Evolutionary conservation across 1,139 yeast species (phyloP).

Genomic region (Nakaseomyces nivariensis): DNA sequence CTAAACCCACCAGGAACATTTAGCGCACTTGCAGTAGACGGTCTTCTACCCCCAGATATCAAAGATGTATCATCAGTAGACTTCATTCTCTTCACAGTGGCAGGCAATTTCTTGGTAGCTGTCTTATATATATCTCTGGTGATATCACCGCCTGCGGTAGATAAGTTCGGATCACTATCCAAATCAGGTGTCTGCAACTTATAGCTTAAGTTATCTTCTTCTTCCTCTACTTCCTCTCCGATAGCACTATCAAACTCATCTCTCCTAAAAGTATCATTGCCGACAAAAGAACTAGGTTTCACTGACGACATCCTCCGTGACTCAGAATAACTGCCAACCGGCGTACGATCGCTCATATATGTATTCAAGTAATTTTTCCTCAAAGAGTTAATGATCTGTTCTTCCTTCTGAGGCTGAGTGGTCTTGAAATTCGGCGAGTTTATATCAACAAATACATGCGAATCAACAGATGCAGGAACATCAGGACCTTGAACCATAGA

Average conservation of each 20-base stretch:
- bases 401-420: constrained; percentile 14
- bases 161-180: constrained; percentile 6
- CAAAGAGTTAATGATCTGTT: constrained; percentile 23
- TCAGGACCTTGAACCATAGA: background rate
- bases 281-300: constrained; percentile 2
- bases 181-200: constrained; percentile 1
- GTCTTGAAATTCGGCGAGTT: constrained; percentile 29
- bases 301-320: background rate
- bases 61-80: constrained; percentile 27
- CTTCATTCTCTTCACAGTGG: constrained; percentile 17
- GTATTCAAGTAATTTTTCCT: constrained; percentile 20
- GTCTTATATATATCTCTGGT: constrained; percentile 47
- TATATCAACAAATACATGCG: constrained; percentile 23
- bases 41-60: constrained; percentile 35
- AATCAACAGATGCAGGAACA: constrained; percentile 7
- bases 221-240: background rate
- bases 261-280: background rate
- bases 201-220: background rate
- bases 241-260: background rate
- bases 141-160: constrained; percentile 59
- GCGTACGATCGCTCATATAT: constrained; percentile 5
- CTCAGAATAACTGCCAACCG: background rate
- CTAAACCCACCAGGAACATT: constrained; percentile 78
- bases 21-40: constrained; percentile 55
- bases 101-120: constrained; percentile 9